Conservation (phyloP, 73 alveolate species). For the Paramecium octaurelia region DNA sequence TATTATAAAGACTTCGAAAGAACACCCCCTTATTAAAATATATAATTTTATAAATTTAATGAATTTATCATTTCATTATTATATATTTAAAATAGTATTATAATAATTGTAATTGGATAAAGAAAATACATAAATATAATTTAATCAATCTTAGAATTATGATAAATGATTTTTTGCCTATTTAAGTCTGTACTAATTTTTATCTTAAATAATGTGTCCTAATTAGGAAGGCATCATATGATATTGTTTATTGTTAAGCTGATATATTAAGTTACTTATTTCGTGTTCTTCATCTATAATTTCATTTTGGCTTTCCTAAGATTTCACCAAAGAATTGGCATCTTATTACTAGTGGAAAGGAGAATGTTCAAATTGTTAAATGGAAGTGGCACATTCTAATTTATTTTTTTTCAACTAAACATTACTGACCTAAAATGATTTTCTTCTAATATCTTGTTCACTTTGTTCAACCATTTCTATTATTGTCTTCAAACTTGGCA, state of each 20-base stretch:
- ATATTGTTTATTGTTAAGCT: not conserved
- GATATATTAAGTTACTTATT: not conserved
- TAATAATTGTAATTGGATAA: not conserved
- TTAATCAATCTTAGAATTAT: not conserved
- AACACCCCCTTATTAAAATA: not conserved
- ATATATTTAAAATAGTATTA: too few species aligned
- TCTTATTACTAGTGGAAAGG: not conserved
- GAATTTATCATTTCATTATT: not conserved
- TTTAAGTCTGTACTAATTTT: not conserved
- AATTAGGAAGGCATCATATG: not conserved
- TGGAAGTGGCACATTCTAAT: not conserved
- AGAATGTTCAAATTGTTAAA: not conserved
- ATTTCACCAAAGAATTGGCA: not conserved
- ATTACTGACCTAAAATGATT: not conserved
- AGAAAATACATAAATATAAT: not conserved
- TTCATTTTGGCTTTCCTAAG: not conserved
- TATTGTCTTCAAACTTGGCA: conserved; percentile 7
- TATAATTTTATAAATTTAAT: not conserved
- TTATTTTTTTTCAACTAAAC: not conserved
- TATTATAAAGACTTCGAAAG: not conserved
- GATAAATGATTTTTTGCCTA: not conserved
- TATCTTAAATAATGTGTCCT: not conserved
- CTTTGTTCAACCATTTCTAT: conserved; percentile 11
- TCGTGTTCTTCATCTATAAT: conserved; percentile 26
- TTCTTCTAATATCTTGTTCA: not conserved